A percentile compares a stretch with the other conserved stretches of the same genome.
These are phyloP conservation scores for Coleophoma eucalyptorum DNA, from an alignment of 2,329 filamentous ascomycete species.

Conservation along the genomic window DNA sequence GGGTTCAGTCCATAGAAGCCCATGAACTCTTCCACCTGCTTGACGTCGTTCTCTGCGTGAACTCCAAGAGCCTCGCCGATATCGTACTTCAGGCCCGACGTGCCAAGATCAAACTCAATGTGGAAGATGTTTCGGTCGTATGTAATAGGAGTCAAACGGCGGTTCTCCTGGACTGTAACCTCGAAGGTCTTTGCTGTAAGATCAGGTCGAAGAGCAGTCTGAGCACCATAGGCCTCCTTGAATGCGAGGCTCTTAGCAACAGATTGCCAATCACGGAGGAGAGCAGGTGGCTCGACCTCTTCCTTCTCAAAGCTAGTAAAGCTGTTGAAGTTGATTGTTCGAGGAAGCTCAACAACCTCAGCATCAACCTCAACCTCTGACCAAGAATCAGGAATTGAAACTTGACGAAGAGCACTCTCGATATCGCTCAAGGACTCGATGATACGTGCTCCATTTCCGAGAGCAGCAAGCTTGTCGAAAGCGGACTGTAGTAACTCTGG, in stretches of 20 bases:
- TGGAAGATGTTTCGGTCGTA: constrained; percentile 99
- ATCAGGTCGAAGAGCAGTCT: constrained; percentile 75
- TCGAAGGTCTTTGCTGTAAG: constrained; percentile 80
- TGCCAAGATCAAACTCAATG: constrained; percentile 94
- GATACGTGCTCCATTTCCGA: constrained; percentile 45
- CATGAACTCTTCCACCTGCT: constrained; percentile 81
- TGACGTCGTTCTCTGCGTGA: constrained; percentile 87
- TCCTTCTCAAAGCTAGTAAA: constrained; percentile 77
- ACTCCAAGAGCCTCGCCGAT: constrained; percentile 97
- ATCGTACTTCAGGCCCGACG: constrained; percentile 89
- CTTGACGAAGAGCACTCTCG: constrained; percentile 63
- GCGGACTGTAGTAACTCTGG: constrained; percentile 60
- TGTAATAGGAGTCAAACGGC: constrained; percentile 77
- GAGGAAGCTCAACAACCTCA: constrained; percentile 48
- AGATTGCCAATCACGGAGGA: constrained; percentile 74
- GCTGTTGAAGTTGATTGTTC: constrained; percentile 71
- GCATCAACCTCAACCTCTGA: constrained; percentile 61
- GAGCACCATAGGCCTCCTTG: constrained; percentile 87
- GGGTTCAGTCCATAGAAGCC: constrained; percentile 81
- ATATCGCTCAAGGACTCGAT: constrained; percentile 63
- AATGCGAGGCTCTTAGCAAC: constrained; percentile 86
- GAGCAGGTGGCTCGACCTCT: constrained; percentile 62
- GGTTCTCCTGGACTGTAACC: constrained; percentile 91
- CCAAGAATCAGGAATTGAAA: constrained; percentile 81
- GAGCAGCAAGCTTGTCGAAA: constrained; percentile 61